Conservation (phyloP, 768 basidiomycete species). For the Crucibulum laeve region DNA sequence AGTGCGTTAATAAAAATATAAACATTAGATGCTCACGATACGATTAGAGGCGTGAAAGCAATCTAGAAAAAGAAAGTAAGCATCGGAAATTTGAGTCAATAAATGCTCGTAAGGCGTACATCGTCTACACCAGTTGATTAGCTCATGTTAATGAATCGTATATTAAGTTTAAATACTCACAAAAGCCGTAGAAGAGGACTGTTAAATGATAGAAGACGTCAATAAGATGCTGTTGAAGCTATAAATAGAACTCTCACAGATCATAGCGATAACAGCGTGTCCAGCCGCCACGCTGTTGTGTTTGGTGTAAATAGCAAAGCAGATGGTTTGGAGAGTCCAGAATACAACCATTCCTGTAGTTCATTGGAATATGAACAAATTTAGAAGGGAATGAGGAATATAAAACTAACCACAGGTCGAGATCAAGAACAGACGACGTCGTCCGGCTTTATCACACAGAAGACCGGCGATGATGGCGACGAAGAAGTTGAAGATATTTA, state of each 20-base stretch:
- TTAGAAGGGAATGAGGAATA: constrained; percentile 3
- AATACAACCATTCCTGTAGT: constrained; percentile 46
- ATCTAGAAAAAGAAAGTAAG: constrained; percentile 12
- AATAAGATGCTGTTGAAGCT: not conserved
- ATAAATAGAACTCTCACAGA: constrained; percentile 16
- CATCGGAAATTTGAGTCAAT: constrained; percentile 1
- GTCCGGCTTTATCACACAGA: constrained; percentile 43
- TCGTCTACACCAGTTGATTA: constrained; percentile 14
- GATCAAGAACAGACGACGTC: constrained; percentile 45
- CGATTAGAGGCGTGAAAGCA: constrained; percentile 29
- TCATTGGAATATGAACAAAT: not conserved
- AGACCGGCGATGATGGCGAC: constrained; percentile 46
- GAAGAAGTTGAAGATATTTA: constrained; percentile 54
- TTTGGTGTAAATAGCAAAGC: constrained; percentile 32
- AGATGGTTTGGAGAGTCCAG: constrained; percentile 55
- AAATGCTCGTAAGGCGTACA: constrained; percentile 9
- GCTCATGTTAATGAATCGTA: not conserved
- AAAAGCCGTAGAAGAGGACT: constrained; percentile 30
- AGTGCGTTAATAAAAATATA: not conserved
- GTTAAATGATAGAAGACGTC: not conserved
- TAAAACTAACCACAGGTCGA: constrained; percentile 34
- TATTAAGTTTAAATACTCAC: constrained; percentile 13
- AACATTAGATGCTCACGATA: constrained; percentile 19
- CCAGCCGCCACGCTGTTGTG: constrained; percentile 35
- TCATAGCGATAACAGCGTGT: constrained; percentile 54